Evolutionary conservation across 208 protist genomes (phyloP).

Genomic region (Porcisia deanei): DNA sequence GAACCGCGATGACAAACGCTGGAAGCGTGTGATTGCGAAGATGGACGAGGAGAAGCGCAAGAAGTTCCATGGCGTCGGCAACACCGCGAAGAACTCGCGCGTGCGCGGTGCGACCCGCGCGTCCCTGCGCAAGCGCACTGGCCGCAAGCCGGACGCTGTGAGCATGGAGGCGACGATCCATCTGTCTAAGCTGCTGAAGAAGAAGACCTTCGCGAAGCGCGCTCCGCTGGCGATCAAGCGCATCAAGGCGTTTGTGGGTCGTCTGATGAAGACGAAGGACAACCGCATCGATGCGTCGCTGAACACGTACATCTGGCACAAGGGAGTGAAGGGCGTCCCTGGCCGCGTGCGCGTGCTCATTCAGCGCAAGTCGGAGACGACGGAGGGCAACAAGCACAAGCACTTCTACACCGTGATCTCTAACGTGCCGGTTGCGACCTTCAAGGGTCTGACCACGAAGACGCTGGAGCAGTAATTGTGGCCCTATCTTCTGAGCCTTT

Average conservation of each 20-base stretch:
- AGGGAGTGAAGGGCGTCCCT: constrained; percentile 95
- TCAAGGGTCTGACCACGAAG: constrained; percentile 89
- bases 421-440: constrained; percentile 79
- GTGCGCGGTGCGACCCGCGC: constrained; percentile 81
- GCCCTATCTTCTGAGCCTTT: background rate
- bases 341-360: constrained; percentile 95
- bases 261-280: constrained; percentile 97
- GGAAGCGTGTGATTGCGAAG: constrained; percentile 88
- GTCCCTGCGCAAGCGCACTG: constrained; percentile 81
- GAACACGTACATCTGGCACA: constrained; percentile 97
- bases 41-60: constrained; percentile 87
- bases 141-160: constrained; percentile 88
- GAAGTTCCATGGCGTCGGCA: constrained; percentile 86
- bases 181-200: constrained; percentile 96
- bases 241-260: constrained; percentile 94
- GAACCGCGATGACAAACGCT: constrained; percentile 86
- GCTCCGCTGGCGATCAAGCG: constrained; percentile 96
- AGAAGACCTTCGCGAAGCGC: constrained; percentile 96
- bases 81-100: constrained; percentile 86
- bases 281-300: constrained; percentile 97
- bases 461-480: constrained; percentile 64
- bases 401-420: constrained; percentile 92
- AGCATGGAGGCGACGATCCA: constrained; percentile 97
- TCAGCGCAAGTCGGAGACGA: constrained; percentile 82
- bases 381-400: constrained; percentile 85